Conservation (phyloP, 2,329 filamentous ascomycete genomes). For the Aspergillus alliaceus region DNA sequence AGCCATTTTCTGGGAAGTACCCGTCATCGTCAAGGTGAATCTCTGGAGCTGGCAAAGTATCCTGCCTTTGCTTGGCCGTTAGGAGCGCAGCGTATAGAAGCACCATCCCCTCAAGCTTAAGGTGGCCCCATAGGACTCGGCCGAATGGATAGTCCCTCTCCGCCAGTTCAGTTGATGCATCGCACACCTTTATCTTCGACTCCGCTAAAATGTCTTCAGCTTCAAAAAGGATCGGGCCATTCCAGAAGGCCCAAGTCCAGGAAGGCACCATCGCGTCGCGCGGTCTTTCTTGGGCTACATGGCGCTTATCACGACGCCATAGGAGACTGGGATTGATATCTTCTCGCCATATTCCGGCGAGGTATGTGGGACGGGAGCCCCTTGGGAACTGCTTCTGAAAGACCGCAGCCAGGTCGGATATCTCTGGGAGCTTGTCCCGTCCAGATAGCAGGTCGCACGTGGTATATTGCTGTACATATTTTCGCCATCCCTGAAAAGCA, state of each 20-base stretch:
- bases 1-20: neutral
- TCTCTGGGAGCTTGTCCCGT: neutral
- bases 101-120: neutral
- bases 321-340: neutral
- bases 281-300: neutral
- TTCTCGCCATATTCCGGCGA: neutral
- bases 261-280: neutral
- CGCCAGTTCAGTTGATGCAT: neutral
- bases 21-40: neutral
- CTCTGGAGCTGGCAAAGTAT: neutral
- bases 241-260: neutral
- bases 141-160: neutral
- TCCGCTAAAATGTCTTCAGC: neutral
- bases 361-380: neutral
- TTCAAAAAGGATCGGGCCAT: neutral
- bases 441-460: neutral
- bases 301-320: neutral
- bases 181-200: too few species aligned
- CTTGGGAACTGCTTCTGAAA: neutral
- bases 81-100: neutral
- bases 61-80: too few species aligned
- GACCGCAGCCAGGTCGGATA: neutral
- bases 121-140: neutral
- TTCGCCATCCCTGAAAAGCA: too few species aligned
- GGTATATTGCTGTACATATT: neutral